phyloP scores from a whole-genome alignment of 1,284 basidiomycete species.

The Pterulicium gracile region DNA sequence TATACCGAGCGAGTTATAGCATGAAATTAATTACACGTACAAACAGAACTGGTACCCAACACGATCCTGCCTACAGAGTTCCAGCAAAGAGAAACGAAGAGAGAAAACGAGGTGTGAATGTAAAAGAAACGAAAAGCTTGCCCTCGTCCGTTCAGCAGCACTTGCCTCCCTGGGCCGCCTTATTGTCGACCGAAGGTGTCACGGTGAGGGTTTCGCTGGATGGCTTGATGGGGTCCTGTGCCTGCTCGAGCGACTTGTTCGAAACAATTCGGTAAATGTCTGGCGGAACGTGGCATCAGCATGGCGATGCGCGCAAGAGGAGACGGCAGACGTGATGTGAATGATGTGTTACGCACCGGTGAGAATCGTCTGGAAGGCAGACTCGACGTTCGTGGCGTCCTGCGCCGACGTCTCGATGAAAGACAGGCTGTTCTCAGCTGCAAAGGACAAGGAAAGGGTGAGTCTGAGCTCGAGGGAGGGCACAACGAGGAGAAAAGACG shows the following conservation, averaged over 20 bases:
- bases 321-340: neutral
- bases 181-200: constrained; percentile 41
- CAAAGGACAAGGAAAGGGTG: constrained; percentile 21
- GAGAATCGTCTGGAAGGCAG: constrained; percentile 94
- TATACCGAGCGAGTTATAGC: too few relatives aligned
- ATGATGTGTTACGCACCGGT: constrained; percentile 46
- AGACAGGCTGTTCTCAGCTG: constrained; percentile 67
- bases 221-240: constrained; percentile 60
- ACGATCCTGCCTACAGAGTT: too few relatives aligned
- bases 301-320: constrained; percentile 3
- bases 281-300: constrained; percentile 23
- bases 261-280: constrained; percentile 96
- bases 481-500: constrained; percentile 22
- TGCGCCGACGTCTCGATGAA: constrained; percentile 99
- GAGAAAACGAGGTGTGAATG: too few relatives aligned
- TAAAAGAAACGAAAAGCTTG: too few relatives aligned
- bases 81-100: too few relatives aligned
- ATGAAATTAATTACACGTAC: too few relatives aligned
- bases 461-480: too few relatives aligned
- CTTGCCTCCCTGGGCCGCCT: constrained; percentile 23
- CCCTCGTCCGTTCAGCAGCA: constrained; percentile 30
- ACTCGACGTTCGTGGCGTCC: constrained; percentile 97
- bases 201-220: constrained; percentile 71
- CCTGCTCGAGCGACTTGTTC: constrained; percentile 79
- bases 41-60: too few relatives aligned